Base-by-base conservation (phyloP, 176 grass and related monocot species). In the Eleusine indica region DNA sequence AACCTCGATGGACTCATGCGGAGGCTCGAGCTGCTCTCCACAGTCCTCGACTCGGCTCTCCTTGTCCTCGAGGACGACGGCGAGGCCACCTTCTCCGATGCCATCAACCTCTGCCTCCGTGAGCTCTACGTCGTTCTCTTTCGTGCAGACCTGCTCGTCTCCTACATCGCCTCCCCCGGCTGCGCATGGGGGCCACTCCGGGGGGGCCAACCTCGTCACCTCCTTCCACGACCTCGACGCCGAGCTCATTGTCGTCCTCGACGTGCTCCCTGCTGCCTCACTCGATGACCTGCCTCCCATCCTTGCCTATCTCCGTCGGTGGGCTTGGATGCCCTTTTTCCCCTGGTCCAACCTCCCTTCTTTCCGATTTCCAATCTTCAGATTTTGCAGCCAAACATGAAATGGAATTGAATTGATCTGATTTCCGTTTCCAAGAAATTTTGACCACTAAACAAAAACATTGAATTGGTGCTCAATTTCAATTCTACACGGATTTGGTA, bases 111-210 rank as follows among this genome's bases (percentile, higher is more conserved):
- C 85, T 99, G 97, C 88, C 90, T 99, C 46, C 90, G 97, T 21
- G 97, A 99, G 89, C 81, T 99, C 60, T 99, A 96, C 88, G 94
- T 99, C 44, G 90, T 96, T 70, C 86, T 99, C 63, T 95, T 90
- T 77, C 97, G 97, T 70, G 91, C 91, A 53, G 91, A 94, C 75
- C 75, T 99, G 73, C 83, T 99, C 60, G 74, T 92, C 61, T 92
- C 94, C 66, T 94, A 96, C 81, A 85, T 92, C 72, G 80, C 91
- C 71, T 80, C 91, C 38, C 89, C 89, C 58, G 91, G 91, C 56
- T 81, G 88, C 44, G 71, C 84, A 15, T 99, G 97, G 97, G 83
- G 92, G 43, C 49, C 96, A 69, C 76, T 94, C 9, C 77, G 90
- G 66, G 89, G 62, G 4, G 41, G n/a, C 54, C 0, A 86, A 92